Evolutionary conservation across 83 land plant genomes (phyloP).

Genomic region (Picea engelmannii): DNA sequence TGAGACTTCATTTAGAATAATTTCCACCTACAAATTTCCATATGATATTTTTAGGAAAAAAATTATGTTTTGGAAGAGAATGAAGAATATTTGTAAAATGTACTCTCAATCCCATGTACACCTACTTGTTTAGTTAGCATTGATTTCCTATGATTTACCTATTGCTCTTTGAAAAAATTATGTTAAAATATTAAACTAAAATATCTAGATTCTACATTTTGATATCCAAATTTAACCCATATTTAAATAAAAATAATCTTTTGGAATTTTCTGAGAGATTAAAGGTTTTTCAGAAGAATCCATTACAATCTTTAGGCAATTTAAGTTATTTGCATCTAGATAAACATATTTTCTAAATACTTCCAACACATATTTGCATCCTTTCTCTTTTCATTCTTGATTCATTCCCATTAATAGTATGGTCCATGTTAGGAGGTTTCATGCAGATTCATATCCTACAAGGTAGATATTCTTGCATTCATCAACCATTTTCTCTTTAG

Average conservation of each 20-base stretch:
- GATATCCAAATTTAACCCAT: too few species aligned
- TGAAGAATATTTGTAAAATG: neutral
- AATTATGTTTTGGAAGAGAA: neutral
- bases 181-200: too few species aligned
- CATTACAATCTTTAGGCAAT: conserved; percentile 37
- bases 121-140: too few species aligned
- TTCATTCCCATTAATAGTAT: conserved; percentile 48
- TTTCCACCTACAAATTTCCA: conserved; percentile 47
- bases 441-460: conserved; percentile 55
- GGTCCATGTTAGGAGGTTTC: conserved; percentile 41
- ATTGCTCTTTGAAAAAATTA: too few species aligned
- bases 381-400: conserved; percentile 59
- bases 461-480: conserved; percentile 63
- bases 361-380: conserved; percentile 47
- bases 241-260: too few species aligned
- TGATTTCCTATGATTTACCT: too few species aligned
- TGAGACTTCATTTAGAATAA: conserved; percentile 55
- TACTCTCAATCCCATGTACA: too few species aligned
- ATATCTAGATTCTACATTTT: too few species aligned
- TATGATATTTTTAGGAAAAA: neutral
- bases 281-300: neutral
- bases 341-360: conserved; percentile 17
- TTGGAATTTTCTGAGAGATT: too few species aligned
- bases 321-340: neutral
- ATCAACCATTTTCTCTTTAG: conserved; percentile 50